Evolutionary conservation across 2,329 filamentous ascomycete species (phyloP), one percentile per base, ranked within the genome.

Genomic region (Fusarium keratoplasticum): DNA sequence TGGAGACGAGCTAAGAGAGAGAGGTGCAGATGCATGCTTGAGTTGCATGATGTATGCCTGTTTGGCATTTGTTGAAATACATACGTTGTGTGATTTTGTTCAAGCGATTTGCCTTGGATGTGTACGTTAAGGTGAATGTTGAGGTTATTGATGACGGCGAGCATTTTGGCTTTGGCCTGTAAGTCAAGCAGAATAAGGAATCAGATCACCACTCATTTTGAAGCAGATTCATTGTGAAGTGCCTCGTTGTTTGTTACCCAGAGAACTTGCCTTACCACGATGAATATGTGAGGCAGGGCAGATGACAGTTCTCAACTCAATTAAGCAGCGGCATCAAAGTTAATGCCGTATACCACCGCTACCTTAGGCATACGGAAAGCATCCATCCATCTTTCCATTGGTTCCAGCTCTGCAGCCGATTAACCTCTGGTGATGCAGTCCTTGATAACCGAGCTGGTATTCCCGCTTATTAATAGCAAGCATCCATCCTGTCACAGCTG

Each of bases 381-480:
- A 22, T 42, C 20, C 20, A 44, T 44, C 13, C 22, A 44, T 44
- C 13, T 25, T 44, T 44, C 36, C 44, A 27, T 47, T 27, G 16
- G 9, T 14, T 47, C 9, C 10, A 14, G 10, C 16, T 29, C 13
- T 14, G 27, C 27, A 20, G 29, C 47, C 20, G 7, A 54, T 20
- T 14, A 54, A 20, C 47, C 47, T 54, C 18, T 54, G 27, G 18
- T 31, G 47, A 54, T 54, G 27, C 10, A 20, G 8, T 29, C 25
- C 44, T 44, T 27, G 6, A 31, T 20, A 31, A 20, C 47, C 47
- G 47, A 31, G 47, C 11, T 16, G 54, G 40, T 16, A 14, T 36
- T 64, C 16, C 38, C 13, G 22, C 71, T 74, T 74, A 72, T 69
- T 72, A 74, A 74, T 61, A 22, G 14, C 31, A 13, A 36, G 9